Conservation (phyloP, 345 rosid genomes). For the Euclidium syriacum region DNA sequence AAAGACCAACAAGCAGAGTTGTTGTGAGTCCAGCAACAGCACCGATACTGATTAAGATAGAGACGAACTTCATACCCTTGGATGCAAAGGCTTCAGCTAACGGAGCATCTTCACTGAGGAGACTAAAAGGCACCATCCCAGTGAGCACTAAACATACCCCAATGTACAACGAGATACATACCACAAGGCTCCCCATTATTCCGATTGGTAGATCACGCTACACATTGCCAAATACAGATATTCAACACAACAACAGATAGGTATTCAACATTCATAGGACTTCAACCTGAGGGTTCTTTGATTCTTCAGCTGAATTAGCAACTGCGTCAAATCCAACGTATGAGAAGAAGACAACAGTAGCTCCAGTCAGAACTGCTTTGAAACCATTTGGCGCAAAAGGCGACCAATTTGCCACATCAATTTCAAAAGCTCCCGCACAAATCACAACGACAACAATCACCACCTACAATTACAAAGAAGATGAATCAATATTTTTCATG, state of each 20-base stretch:
- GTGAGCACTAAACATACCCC: conserved; percentile 90
- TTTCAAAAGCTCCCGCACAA: conserved; percentile 73
- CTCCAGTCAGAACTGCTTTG: conserved; percentile 74
- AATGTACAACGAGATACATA: conserved; percentile 66
- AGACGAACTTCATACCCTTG: conserved; percentile 79
- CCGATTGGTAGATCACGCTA: conserved; percentile 86
- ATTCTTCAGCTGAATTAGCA: conserved; percentile 95
- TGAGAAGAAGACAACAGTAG: conserved; percentile 92
- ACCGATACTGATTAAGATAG: conserved; percentile 76
- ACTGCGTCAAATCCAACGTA: conserved; percentile 99
- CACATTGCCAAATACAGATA: not conserved
- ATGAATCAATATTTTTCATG: not conserved
- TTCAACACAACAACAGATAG: too few species aligned
- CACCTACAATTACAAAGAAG: too few species aligned
- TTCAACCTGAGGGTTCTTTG: conserved; percentile 90
- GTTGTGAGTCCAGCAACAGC: conserved; percentile 99
- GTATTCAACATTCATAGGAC: too few species aligned
- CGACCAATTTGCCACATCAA: conserved; percentile 85
- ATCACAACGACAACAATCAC: conserved; percentile 76
- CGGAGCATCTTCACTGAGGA: conserved; percentile 89
- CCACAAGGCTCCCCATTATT: conserved; percentile 83
- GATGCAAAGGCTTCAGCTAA: conserved; percentile 76
- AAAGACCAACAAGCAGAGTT: conserved; percentile 89
- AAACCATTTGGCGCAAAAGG: conserved; percentile 89
- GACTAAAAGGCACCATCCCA: conserved; percentile 85